Evolutionary conservation across 2,329 filamentous ascomycete genomes (phyloP), one percentile per base, ranked within the genome.

Genomic region (Capronia epimyces): DNA sequence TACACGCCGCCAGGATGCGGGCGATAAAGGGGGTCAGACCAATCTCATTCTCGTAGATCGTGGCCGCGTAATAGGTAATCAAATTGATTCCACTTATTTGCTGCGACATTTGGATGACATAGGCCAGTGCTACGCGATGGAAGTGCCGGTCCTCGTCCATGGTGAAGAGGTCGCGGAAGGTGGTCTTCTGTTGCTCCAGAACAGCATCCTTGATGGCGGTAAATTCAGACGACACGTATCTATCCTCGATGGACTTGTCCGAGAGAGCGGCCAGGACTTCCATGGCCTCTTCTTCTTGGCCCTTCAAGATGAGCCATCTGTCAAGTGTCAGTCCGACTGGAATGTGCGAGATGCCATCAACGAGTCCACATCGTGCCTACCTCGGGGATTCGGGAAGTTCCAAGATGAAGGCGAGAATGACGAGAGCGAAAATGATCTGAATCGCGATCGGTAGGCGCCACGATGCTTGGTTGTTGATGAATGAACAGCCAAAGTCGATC

Each of bases 381-480:
- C 48, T 22, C 12, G 49, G 49, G 2, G 49, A 51, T 24, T 51
- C 49, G 2, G 54, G 54, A 8, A 56, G 31, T 27, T 48, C 48
- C 12, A 56, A 42, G n/a, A 56, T 49, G 13, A 73, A 69, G 15
- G 52, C 62, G 31, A 76, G 65, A 24, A 80, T 77, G 25, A 79
- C 67, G 1, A 77, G 48, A 1, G 77, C 77, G 43, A 81, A 75
- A 25, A 79, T 57, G 55, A 80, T 79, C 62, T 81, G 79, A 62
- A 81, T 77, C 3, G 73, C 75, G 43, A 80, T 72, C 1, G 78
- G 78, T 53, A 80, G 76, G 42, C 78, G 69, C 77, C 77, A 80
- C 16, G 73, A 65, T n/a, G 74, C 66, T 43, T 56, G 70, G 3
- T 71, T 70, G 46, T 75, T 74, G n/a, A 76, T 63, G 62, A 77